A percentile compares a stretch with the other conserved stretches of the same genome.
Evolutionary conservation across 202 grass and related monocot species (phyloP).

Genomic region (Alloteropsis angusta): DNA sequence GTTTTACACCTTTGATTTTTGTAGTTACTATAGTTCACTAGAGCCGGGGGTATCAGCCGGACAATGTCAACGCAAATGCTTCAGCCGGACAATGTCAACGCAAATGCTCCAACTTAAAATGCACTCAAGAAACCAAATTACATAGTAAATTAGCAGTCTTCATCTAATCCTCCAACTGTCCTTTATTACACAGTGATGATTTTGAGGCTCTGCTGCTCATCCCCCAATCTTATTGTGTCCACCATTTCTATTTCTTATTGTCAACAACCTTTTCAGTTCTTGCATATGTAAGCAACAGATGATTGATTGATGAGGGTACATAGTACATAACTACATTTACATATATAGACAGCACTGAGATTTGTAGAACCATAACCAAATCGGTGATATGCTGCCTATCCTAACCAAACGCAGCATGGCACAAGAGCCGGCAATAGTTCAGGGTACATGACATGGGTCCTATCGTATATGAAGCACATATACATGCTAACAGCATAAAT

Average conservation of each 20-base stretch:
- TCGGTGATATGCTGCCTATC: too few species aligned
- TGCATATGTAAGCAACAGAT: too few species aligned
- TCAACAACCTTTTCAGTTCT: background rate
- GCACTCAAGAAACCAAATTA: background rate
- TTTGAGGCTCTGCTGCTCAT: background rate
- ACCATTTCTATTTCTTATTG: background rate
- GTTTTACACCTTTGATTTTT: background rate
- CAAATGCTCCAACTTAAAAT: background rate
- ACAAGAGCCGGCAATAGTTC: too few species aligned
- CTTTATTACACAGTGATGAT: background rate
- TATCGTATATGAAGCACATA: too few species aligned
- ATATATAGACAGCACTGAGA: too few species aligned
- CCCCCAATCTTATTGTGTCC: background rate
- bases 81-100: background rate
- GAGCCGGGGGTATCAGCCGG: background rate
- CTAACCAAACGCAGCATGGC: too few species aligned
- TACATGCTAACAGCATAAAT: background rate
- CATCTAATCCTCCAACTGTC: background rate
- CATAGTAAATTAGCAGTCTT: background rate
- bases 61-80: background rate
- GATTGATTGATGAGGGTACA: too few species aligned
- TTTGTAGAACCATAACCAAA: too few species aligned
- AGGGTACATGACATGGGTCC: too few species aligned
- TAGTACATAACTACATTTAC: too few species aligned
- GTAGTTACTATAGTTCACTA: background rate